These are phyloP conservation scores for Fusarium virguliforme DNA, from an alignment of 2,329 filamentous ascomycete genomes.

Conservation along the genomic window DNA sequence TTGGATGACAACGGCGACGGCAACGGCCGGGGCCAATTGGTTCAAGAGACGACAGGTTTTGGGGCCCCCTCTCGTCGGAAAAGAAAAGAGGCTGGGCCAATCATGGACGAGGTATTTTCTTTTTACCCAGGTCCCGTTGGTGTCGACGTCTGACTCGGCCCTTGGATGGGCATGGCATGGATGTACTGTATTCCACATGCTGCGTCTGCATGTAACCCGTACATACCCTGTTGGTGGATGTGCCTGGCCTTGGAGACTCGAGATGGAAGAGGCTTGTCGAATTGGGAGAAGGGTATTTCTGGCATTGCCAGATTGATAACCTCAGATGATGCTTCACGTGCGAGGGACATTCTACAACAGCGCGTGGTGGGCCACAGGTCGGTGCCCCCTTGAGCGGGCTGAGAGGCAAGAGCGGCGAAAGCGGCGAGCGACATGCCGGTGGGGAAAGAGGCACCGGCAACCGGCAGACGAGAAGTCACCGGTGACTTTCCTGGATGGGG, in stretches of 20 bases:
- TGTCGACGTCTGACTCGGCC: constrained; percentile 43
- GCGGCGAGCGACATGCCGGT: constrained; percentile 10
- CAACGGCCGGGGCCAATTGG: constrained; percentile 13
- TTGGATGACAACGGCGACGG: constrained; percentile 11
- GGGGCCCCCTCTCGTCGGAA: constrained; percentile 6
- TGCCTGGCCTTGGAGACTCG: not conserved
- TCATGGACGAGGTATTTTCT: constrained; percentile 45
- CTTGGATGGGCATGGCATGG: constrained; percentile 11
- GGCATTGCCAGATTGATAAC: not conserved
- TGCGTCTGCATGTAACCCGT: constrained; percentile 10
- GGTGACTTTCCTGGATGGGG: constrained; percentile 36
- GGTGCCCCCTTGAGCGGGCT: constrained; percentile 13
- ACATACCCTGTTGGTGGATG: constrained; percentile 2
- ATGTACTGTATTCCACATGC: constrained; percentile 18
- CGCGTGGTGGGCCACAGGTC: constrained; percentile 13
- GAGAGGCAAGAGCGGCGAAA: constrained; percentile 4
- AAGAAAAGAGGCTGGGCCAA: constrained; percentile 30
- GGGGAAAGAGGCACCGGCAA: constrained; percentile 21
- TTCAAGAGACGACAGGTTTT: constrained; percentile 2
- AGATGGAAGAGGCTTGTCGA: constrained; percentile 5
- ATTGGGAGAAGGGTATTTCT: not conserved
- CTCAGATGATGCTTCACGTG: constrained; percentile 10
- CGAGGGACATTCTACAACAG: constrained; percentile 19
- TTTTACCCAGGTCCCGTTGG: constrained; percentile 21
- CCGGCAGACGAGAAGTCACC: constrained; percentile 32